These are phyloP conservation scores for Verticillium tricorpus DNA, from an alignment of 2,329 filamentous ascomycete genomes.

Conservation along the genomic window DNA sequence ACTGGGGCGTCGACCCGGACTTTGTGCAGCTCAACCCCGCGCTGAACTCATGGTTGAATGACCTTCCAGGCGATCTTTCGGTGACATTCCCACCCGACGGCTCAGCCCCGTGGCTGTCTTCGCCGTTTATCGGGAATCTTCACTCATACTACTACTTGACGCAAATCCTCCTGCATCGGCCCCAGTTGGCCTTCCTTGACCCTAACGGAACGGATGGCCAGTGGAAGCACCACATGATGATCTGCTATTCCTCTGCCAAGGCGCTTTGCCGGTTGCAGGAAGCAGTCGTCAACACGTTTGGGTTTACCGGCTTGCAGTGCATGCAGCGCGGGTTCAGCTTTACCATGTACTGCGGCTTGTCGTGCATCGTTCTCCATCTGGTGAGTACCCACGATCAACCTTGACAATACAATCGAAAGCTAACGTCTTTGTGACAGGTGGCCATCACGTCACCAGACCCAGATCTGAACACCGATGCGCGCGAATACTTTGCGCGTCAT, in stretches of 20 bases:
- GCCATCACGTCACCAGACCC: slow-evolving; percentile 91
- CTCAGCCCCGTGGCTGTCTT: slow-evolving; percentile 77
- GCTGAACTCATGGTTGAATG: slow-evolving; percentile 70
- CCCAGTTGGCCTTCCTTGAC: slow-evolving; percentile 76
- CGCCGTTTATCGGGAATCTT: slow-evolving; percentile 83
- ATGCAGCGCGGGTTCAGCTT: slow-evolving; percentile 96
- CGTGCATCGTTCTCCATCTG: slow-evolving; percentile 88
- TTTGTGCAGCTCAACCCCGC: slow-evolving; percentile 75
- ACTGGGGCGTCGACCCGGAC: slow-evolving; percentile 83
- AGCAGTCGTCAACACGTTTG: slow-evolving; percentile 70
- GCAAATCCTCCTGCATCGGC: slow-evolving; percentile 81
- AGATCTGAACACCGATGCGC: slow-evolving; percentile 77
- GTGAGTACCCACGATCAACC: slow-evolving; percentile 51
- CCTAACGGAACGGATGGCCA: slow-evolving; percentile 64
- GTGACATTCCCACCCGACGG: slow-evolving; percentile 74
- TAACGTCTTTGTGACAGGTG: slow-evolving; percentile 49
- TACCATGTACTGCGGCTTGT: slow-evolving; percentile 86
- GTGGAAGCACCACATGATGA: slow-evolving; percentile 85
- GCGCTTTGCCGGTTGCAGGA: slow-evolving; percentile 83
- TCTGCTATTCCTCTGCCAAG: slow-evolving; percentile 82
- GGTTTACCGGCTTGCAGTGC: slow-evolving; percentile 75
- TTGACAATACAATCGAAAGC: not conserved
- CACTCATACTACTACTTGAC: slow-evolving; percentile 85
- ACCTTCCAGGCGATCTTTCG: slow-evolving; percentile 73
- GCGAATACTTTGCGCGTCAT: slow-evolving; percentile 85